phyloP scores from a whole-genome alignment of 1,284 basidiomycete species.

The Fomitopsis palustris region DNA sequence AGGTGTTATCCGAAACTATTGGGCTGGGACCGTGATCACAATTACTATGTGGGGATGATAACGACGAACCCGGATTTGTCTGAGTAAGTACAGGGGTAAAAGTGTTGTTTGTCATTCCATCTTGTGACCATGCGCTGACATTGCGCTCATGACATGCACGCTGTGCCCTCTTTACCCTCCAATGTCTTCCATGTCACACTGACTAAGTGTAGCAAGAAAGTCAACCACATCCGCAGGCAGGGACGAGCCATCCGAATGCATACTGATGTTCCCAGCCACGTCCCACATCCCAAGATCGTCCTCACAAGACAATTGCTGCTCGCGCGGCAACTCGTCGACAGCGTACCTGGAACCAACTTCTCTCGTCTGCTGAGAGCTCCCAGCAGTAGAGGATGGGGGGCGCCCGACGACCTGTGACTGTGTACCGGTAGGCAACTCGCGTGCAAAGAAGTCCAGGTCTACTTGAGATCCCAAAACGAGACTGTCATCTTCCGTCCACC shows the following conservation, averaged over 20 bases:
- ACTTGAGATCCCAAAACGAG: neutral
- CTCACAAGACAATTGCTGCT: neutral
- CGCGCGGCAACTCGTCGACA: neutral
- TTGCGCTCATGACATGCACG: too few species aligned
- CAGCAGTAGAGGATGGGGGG: too few species aligned
- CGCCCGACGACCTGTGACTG: neutral
- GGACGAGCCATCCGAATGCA: neutral
- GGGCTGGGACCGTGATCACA: too few species aligned
- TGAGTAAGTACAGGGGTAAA: too few species aligned
- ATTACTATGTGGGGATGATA: too few species aligned
- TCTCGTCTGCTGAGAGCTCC: too few species aligned
- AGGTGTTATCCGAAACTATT: too few species aligned
- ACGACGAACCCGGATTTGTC: too few species aligned
- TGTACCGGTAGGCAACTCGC: neutral
- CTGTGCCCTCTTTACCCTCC: too few species aligned
- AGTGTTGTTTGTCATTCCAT: too few species aligned
- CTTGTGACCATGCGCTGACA: too few species aligned
- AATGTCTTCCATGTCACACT: neutral
- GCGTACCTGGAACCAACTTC: neutral
- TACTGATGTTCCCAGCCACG: conserved; percentile 6
- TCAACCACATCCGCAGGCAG: neutral
- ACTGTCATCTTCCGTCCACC: neutral
- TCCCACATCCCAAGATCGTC: neutral
- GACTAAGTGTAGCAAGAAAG: conserved; percentile 2
- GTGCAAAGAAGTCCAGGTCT: neutral